Evolutionary conservation across 371 early-diverging fungal genomes (phyloP).

Genomic region (Furculomyces boomerangus): DNA sequence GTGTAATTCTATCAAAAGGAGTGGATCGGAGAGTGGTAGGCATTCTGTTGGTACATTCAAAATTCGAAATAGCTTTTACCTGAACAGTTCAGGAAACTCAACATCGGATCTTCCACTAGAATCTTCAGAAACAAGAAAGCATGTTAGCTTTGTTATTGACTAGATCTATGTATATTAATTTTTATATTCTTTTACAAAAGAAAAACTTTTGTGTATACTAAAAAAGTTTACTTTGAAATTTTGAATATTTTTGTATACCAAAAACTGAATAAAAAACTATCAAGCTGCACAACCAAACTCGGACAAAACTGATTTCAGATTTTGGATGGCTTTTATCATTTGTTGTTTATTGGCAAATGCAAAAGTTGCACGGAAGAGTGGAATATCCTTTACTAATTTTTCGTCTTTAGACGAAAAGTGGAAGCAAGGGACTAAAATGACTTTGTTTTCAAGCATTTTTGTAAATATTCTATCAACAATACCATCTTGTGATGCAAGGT

Average conservation of each 20-base stretch:
- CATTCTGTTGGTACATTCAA: no score
- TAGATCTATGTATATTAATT: background rate
- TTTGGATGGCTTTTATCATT: conserved; percentile 9
- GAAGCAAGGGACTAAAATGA: conserved; percentile 19
- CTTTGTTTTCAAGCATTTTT: conserved; percentile 14
- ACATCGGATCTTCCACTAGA: no score
- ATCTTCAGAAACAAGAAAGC: background rate
- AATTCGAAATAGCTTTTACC: no score
- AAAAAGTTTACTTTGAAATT: background rate
- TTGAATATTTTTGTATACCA: background rate
- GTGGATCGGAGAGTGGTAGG: no score
- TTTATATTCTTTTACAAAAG: background rate
- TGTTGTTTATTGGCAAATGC: conserved; percentile 12
- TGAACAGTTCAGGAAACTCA: no score
- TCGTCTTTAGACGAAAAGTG: conserved; percentile 13
- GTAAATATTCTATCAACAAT: conserved; percentile 19
- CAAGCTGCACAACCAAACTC: conserved; percentile 8
- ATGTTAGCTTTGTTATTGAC: background rate
- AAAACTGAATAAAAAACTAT: no score
- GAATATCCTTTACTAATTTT: conserved; percentile 6
- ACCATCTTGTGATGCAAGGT: background rate
- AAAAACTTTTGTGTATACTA: background rate
- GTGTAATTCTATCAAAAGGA: no score
- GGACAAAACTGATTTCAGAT: conserved; percentile 10
- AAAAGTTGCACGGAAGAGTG: conserved; percentile 20